Conservation (phyloP, 2,329 filamentous ascomycete species). For the Ophiostoma montium region DNA sequence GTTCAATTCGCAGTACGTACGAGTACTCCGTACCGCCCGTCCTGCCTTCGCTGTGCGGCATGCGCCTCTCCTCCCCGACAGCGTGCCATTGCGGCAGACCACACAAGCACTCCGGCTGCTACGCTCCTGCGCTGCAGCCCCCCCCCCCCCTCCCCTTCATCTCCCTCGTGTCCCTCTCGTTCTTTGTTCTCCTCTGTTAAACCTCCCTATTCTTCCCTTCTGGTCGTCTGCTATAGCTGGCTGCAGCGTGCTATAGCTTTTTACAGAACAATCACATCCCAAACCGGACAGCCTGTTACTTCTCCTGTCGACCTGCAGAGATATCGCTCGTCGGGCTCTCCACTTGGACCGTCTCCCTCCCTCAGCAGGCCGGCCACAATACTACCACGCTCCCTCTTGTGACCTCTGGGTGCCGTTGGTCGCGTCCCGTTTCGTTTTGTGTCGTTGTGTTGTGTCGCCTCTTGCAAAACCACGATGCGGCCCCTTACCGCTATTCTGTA, state of each 20-base stretch:
- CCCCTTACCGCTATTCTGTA: no score
- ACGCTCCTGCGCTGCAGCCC: background rate
- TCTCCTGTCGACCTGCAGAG: background rate
- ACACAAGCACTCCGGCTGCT: background rate
- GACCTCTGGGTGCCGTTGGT: no score
- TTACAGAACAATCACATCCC: background rate
- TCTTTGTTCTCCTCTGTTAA: background rate
- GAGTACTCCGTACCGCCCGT: no score
- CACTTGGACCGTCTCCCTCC: constrained; percentile 6
- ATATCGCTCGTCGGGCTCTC: constrained; percentile 2
- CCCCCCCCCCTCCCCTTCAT: background rate
- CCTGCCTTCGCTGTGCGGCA: no score
- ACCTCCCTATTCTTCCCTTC: background rate
- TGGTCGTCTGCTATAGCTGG: background rate
- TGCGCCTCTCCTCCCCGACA: no score
- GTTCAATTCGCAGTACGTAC: no score
- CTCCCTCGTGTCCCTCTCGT: background rate
- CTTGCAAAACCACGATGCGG: no score
- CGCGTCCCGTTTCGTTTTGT: no score
- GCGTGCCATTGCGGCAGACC: no score
- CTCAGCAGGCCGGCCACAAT: background rate
- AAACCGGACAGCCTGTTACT: background rate
- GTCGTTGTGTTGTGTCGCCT: background rate
- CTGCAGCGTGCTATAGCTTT: background rate
- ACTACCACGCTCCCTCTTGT: no score